phyloP scores from a whole-genome alignment of 2,329 filamentous ascomycete species.

The Incumbomyces lentus region DNA sequence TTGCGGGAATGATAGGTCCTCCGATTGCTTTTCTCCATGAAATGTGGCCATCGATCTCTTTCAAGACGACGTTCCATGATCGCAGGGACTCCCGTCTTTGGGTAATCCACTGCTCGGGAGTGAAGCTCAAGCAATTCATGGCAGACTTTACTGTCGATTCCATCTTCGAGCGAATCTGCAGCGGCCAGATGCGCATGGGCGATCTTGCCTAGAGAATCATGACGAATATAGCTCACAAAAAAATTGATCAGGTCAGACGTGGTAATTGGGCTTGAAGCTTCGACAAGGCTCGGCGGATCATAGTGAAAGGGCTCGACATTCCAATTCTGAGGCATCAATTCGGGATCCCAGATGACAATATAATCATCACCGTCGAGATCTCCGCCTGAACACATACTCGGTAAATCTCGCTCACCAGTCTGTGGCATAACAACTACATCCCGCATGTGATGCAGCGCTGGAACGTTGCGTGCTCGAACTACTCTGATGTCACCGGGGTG shows the following conservation, averaged over 20 bases:
- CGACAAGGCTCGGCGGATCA: constrained; percentile 45
- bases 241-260: constrained; percentile 68
- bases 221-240: constrained; percentile 88
- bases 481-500: constrained; percentile 87
- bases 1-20: constrained; percentile 55
- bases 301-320: constrained; percentile 73
- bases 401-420: constrained; percentile 69
- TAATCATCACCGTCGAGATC: constrained; percentile 96
- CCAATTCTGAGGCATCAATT: constrained; percentile 59
- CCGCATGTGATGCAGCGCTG: constrained; percentile 62
- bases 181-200: constrained; percentile 71
- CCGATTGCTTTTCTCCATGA: constrained; percentile 61
- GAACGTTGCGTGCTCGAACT: constrained; percentile 69
- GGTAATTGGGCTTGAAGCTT: constrained; percentile 53
- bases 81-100: constrained; percentile 76
- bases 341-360: constrained; percentile 79
- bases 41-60: constrained; percentile 68
- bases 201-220: constrained; percentile 69
- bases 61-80: constrained; percentile 51
- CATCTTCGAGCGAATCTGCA: constrained; percentile 53
- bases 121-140: constrained; percentile 68
- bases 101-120: constrained; percentile 86
- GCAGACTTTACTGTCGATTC: constrained; percentile 61
- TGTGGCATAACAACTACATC: constrained; percentile 84
- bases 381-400: constrained; percentile 91